These are phyloP conservation scores for Cyclotella sp. DNA, from an alignment of 108 stramenopile species.

Conservation along the genomic window DNA sequence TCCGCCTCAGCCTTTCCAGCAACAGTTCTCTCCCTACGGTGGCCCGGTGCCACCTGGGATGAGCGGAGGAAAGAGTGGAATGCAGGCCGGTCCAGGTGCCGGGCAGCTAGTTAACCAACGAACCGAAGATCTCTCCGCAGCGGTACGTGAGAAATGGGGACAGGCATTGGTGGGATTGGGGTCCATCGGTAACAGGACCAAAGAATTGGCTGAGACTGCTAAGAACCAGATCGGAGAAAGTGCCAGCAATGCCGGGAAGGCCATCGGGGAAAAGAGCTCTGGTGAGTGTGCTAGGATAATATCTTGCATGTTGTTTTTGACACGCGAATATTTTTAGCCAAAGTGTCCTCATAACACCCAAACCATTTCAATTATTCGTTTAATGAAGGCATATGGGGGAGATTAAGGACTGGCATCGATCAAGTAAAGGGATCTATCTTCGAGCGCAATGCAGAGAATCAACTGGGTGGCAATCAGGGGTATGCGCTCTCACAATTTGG, in stretches of 20 bases:
- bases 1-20: constrained; percentile 21
- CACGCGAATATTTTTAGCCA: neutral
- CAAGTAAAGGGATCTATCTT: constrained; percentile 53
- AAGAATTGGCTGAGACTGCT: constrained; percentile 50
- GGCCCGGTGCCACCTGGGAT: constrained; percentile 1
- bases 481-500: constrained; percentile 53
- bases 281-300: constrained; percentile 30
- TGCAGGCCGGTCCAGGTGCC: constrained; percentile 30
- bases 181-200: constrained; percentile 47
- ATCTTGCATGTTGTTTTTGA: constrained; percentile 1
- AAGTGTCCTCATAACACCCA: neutral
- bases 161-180: constrained; percentile 48
- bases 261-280: constrained; percentile 51
- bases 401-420: constrained; percentile 43
- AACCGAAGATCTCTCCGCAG: constrained; percentile 40
- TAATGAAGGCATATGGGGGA: constrained; percentile 43
- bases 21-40: constrained; percentile 17
- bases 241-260: constrained; percentile 47
- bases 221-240: constrained; percentile 50
- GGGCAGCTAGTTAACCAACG: constrained; percentile 46
- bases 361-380: neutral
- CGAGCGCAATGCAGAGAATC: constrained; percentile 35
- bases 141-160: constrained; percentile 52
- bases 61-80: neutral
- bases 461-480: constrained; percentile 26